A percentile compares a stretch with the other conserved stretches of the same genome.
These are phyloP conservation scores for Kazachstania taianensis DNA, from an alignment of 805 yeast species.

Conservation along the genomic window DNA sequence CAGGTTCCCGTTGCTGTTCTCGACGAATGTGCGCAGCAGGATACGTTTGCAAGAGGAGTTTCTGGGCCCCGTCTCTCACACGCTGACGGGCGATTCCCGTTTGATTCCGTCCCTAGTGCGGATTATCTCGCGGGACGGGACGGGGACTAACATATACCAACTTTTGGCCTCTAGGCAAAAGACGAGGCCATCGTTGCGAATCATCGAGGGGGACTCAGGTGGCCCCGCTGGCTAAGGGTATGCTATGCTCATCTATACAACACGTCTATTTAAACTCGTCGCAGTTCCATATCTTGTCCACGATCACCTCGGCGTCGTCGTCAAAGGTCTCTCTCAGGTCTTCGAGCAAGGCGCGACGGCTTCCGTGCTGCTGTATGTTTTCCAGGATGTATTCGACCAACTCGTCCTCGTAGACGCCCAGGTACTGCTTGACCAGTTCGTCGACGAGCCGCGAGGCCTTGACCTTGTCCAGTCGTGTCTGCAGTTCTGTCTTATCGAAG, in stretches of 20 bases:
- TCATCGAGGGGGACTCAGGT: too few species aligned
- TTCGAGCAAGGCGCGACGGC: slow-evolving; percentile 13
- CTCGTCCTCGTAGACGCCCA: slow-evolving; percentile 27
- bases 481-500: slow-evolving; percentile 11
- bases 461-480: slow-evolving; percentile 8
- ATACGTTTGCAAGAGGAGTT: slow-evolving; percentile 15
- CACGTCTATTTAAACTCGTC: too few species aligned
- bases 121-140: slow-evolving; percentile 12
- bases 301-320: slow-evolving; percentile 24
- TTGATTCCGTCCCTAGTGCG: slow-evolving; percentile 18
- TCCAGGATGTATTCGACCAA: slow-evolving; percentile 26
- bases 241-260: too few species aligned
- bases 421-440: slow-evolving; percentile 24
- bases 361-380: slow-evolving; percentile 19
- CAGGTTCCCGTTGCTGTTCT: slow-evolving; percentile 28
- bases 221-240: too few species aligned
- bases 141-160: slow-evolving; percentile 18
- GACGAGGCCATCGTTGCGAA: too few species aligned
- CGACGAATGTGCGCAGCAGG: slow-evolving; percentile 14
- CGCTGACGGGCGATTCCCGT: slow-evolving; percentile 15
- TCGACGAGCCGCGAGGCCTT: slow-evolving; percentile 18
- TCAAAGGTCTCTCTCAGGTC: slow-evolving; percentile 28
- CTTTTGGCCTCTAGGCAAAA: too few species aligned
- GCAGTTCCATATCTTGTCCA: slow-evolving; percentile 21
- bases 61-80: slow-evolving; percentile 22